Percentiles rank a stretch among this genome's conserved stretches.
Conservation (phyloP, 805 yeast species). For the Myxozyma sirexii region DNA sequence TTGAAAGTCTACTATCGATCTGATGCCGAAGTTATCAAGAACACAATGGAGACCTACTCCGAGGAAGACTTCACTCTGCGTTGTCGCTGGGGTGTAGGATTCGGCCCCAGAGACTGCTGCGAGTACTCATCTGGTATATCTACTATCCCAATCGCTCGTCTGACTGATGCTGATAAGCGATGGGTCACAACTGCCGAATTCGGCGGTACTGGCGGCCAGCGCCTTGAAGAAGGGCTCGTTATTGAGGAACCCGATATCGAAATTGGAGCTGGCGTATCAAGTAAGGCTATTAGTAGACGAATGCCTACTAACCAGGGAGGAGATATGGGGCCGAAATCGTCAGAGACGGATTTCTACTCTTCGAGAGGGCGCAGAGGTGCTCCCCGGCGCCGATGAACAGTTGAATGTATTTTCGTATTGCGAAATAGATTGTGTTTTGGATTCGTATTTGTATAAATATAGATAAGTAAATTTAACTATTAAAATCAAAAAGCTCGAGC, state of each 20-base stretch:
- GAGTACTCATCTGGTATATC: slow-evolving; percentile 90
- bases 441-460: no score
- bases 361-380: background rate
- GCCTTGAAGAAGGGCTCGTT: slow-evolving; percentile 73
- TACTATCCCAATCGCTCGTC: slow-evolving; percentile 79
- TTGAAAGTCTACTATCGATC: slow-evolving; percentile 89
- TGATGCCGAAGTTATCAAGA: slow-evolving; percentile 85
- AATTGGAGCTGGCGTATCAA: slow-evolving; percentile 89
- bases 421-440: no score
- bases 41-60: slow-evolving; percentile 60
- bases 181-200: slow-evolving; percentile 92
- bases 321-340: slow-evolving; percentile 33
- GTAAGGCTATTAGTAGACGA: slow-evolving; percentile 86
- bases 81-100: slow-evolving; percentile 98
- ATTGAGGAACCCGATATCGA: slow-evolving; percentile 98
- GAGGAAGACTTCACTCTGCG: slow-evolving; percentile 68
- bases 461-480: no score
- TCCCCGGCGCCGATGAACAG: background rate
- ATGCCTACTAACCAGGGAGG: slow-evolving; percentile 85
- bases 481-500: no score
- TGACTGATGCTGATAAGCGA: slow-evolving; percentile 90
- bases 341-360: slow-evolving; percentile 1
- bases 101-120: slow-evolving; percentile 98
- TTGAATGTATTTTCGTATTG: background rate
- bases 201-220: slow-evolving; percentile 96